phyloP scores from a whole-genome alignment of 140 eudicot genomes.

The Cichorium intybus region DNA sequence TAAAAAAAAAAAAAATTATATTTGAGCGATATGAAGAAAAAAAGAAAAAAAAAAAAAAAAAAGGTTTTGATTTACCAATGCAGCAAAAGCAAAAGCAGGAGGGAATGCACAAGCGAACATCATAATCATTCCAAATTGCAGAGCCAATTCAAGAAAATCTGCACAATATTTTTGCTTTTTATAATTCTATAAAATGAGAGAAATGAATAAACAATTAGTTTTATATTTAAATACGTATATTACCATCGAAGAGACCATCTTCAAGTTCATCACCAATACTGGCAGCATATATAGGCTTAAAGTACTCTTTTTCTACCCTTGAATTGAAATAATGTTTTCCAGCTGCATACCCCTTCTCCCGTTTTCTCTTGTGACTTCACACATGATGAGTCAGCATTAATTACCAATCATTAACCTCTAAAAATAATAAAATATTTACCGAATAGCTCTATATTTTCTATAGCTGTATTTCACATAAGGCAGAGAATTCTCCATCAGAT shows the following conservation, averaged over 20 bases:
- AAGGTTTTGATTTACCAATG: slow-evolving; percentile 49
- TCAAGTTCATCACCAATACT: slow-evolving; percentile 90
- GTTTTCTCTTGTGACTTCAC: slow-evolving; percentile 63
- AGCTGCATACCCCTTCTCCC: slow-evolving; percentile 42
- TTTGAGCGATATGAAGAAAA: not conserved
- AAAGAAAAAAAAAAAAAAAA: not conserved
- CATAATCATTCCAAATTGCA: slow-evolving; percentile 98
- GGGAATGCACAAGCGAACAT: slow-evolving; percentile 99
- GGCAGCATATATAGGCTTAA: slow-evolving; percentile 78
- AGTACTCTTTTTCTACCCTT: slow-evolving; percentile 89
- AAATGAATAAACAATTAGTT: not conserved
- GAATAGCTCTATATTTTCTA: slow-evolving; percentile 68
- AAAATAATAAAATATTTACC: slow-evolving; percentile 40
- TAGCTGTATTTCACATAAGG: slow-evolving; percentile 81
- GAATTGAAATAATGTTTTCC: slow-evolving; percentile 48
- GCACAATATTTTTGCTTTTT: slow-evolving; percentile 20
- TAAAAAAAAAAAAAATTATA: not conserved
- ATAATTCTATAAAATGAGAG: not conserved
- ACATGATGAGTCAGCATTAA: not conserved
- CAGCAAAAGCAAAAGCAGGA: slow-evolving; percentile 85
- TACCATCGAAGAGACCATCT: slow-evolving; percentile 99
- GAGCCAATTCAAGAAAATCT: slow-evolving; percentile 83
- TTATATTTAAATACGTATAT: slow-evolving; percentile 12
- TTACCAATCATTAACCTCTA: not conserved
- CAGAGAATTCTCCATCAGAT: slow-evolving; percentile 74